Base-by-base conservation (phyloP, 306 rosid species). In the Luffa acutangula region DNA sequence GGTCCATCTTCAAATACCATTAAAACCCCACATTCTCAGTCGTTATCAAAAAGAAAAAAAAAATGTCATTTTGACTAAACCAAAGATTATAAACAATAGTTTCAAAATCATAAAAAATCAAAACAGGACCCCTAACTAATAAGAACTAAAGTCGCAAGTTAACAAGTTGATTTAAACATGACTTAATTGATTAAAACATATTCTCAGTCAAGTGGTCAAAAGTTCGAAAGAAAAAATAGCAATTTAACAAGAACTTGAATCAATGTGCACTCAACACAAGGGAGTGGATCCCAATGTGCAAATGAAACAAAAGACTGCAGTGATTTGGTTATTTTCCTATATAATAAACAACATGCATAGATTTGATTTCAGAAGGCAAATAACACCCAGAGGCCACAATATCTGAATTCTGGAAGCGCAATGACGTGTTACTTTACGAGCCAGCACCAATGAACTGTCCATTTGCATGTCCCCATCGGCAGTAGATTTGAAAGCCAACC, bases 401-500 rank as follows among this genome's bases (percentile, higher is more conserved):
- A 72, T 48, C 59, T 48, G 59, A 52, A 21, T 13, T 49, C 42
- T 48, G 21, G 43, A 25, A 48, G 31, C 5, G 21, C 59, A 45
- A 72, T 46, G 77, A 72, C 77, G 78, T 73, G 60, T 73, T 73
- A 14, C 15, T 31, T 73, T 73, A 48, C 49, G 21, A 49, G 77
- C 31, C 60, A 49, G 59, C 59, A 49, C 5, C 78, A 48, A 73
- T 73, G 78, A 46, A 1, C 25, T 73, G 78, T 45, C 76, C 57
- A 46, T 70, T 43, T 36, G 6, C 21, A 67, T 0, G 45, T 67
- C 73, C 49, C 25, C 14, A 41, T 67, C 74, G 51, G 48, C 75
- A 4, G 54, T 69, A n/a, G 48, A 43, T 15, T 41, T 41, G 54
- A 69, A 42, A 69, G 54, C 75, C 53, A n/a, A 46, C 57, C 76